These are phyloP conservation scores for Diplodia intermedia DNA, from an alignment of 2,329 filamentous ascomycete genomes.

Conservation along the genomic window DNA sequence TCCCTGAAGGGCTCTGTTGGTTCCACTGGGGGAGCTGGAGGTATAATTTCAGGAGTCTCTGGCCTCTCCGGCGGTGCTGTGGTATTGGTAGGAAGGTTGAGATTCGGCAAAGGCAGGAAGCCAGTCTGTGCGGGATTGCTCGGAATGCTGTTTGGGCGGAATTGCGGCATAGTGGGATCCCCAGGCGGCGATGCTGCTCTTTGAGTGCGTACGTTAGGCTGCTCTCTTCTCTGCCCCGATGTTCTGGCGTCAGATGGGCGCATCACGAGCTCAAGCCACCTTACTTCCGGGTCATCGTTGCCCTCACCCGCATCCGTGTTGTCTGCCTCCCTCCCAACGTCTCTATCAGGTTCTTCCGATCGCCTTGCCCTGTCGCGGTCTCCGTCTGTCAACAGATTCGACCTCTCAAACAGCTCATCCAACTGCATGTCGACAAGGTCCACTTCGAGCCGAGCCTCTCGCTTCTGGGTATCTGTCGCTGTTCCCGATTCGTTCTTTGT, in stretches of 20 bases:
- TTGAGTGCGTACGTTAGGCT: background rate
- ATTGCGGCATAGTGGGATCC: conserved; percentile 67
- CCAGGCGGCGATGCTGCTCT: background rate
- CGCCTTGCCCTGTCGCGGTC: conserved; percentile 7
- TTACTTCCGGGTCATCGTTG: background rate
- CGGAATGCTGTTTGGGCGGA: conserved; percentile 62
- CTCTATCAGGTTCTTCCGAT: conserved; percentile 12
- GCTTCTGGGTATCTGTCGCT: conserved; percentile 18
- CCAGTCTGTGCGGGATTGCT: background rate
- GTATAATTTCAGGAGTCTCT: background rate
- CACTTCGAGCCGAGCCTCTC: conserved; percentile 23
- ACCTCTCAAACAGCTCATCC: conserved; percentile 29
- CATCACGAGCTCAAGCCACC: conserved; percentile 1
- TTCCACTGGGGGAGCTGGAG: background rate
- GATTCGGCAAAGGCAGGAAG: conserved; percentile 8
- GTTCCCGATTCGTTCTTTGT: conserved; percentile 20
- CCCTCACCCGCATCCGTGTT: background rate
- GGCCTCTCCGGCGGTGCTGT: conserved; percentile 19
- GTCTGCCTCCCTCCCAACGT: background rate
- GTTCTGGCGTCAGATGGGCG: background rate
- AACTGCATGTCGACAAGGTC: conserved; percentile 29
- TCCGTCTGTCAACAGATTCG: conserved; percentile 3
- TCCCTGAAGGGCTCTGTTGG: conserved; percentile 51
- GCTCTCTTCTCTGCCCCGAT: background rate
- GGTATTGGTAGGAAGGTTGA: conserved; percentile 19